A percentile compares a stretch with the other conserved stretches of the same genome.
These are phyloP conservation scores for Nitzschia inconspicua DNA, from an alignment of 108 stramenopile genomes.

Conservation along the genomic window DNA sequence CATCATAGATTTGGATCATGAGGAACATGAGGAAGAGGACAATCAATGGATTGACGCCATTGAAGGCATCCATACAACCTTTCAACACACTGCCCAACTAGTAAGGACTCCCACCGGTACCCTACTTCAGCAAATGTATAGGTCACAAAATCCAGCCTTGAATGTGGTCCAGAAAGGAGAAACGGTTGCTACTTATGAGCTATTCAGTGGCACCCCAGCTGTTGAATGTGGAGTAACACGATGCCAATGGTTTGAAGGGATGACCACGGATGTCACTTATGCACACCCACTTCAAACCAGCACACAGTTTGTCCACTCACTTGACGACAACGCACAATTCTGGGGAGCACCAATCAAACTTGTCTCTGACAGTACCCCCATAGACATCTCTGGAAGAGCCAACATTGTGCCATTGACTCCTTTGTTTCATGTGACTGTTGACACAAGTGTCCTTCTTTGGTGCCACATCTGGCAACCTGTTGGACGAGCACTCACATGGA, in stretches of 20 bases:
- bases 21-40: too few relatives aligned
- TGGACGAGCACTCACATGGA: conserved; percentile 26
- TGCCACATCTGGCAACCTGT: conserved; percentile 26
- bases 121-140: conserved; percentile 1
- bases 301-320: too few relatives aligned
- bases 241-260: conserved; percentile 4
- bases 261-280: neutral
- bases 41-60: too few relatives aligned
- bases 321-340: conserved; percentile 10
- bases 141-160: conserved; percentile 12
- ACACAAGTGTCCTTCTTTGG: conserved; percentile 10
- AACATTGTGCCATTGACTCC: neutral
- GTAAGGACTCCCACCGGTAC: neutral
- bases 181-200: conserved; percentile 18
- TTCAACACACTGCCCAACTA: conserved; percentile 21
- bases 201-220: conserved; percentile 22
- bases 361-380: conserved; percentile 8
- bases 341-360: conserved; percentile 14
- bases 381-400: conserved; percentile 5
- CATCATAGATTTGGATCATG: too few relatives aligned
- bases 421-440: conserved; percentile 5
- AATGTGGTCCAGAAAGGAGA: conserved; percentile 24
- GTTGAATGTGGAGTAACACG: conserved; percentile 6
- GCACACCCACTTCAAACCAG: neutral
- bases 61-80: conserved; percentile 9